Percentiles rank a stretch among this genome's conserved stretches.
Evolutionary conservation across 129 eudicot genomes (phyloP).

Genomic region (Flaveria linearis): DNA sequence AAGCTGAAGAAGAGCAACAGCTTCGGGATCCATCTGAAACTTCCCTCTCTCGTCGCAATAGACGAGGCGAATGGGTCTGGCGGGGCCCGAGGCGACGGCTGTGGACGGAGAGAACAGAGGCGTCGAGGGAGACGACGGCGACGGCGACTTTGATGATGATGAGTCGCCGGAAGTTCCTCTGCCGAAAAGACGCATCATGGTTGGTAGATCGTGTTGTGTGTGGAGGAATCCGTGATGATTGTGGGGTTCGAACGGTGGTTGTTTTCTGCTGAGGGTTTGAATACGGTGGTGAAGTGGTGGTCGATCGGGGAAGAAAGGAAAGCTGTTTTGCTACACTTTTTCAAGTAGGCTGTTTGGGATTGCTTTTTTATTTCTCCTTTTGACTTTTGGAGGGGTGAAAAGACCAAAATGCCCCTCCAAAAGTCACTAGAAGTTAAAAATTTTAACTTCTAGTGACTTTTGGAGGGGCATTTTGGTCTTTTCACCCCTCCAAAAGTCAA

Average conservation of each 20-base stretch:
- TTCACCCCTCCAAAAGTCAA: too few species aligned
- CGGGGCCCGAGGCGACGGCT: conserved; percentile 69
- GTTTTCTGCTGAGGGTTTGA: neutral
- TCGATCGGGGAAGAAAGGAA: neutral
- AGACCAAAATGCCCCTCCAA: too few species aligned
- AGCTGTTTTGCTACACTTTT: neutral
- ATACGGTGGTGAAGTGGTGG: conserved; percentile 1
- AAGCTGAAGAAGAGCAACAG: conserved; percentile 87
- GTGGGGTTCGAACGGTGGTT: neutral
- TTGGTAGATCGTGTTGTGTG: conserved; percentile 1
- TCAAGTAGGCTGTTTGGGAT: too few species aligned
- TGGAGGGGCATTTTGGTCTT: too few species aligned
- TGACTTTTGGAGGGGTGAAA: too few species aligned
- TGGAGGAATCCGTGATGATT: neutral
- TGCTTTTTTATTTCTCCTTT: too few species aligned
- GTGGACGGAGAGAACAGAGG: conserved; percentile 40
- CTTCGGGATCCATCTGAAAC: conserved; percentile 98
- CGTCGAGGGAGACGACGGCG: conserved; percentile 20
- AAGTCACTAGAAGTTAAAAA: too few species aligned
- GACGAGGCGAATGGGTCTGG: conserved; percentile 90
- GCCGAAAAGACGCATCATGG: conserved; percentile 49
- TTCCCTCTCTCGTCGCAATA: conserved; percentile 85
- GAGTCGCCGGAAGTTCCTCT: conserved; percentile 52
- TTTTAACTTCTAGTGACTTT: too few species aligned
- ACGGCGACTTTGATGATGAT: conserved; percentile 49